phyloP scores from a whole-genome alignment of 352 stramenopile species.

The Phytopythium chamaehyphon region DNA sequence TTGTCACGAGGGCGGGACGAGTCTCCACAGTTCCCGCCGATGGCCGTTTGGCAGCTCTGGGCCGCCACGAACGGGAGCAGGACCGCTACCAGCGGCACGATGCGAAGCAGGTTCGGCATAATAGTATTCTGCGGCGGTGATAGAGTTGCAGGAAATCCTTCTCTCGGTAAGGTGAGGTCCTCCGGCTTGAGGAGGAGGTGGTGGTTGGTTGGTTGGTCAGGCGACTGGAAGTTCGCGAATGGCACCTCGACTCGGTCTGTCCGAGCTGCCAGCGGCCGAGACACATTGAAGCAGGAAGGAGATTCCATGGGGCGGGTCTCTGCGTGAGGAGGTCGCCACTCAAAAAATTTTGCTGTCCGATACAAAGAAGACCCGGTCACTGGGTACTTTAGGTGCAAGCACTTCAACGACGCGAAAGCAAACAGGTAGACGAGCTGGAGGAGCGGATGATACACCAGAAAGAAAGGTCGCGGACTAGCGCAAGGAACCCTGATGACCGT shows the following conservation, averaged over 20 bases:
- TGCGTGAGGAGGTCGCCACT: too few relatives aligned
- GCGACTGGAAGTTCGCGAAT: neutral
- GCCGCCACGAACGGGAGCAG: conserved; percentile 11
- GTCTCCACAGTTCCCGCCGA: conserved; percentile 35
- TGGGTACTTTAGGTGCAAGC: too few relatives aligned
- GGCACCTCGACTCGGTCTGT: neutral
- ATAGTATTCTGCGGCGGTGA: too few relatives aligned
- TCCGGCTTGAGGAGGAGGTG: too few relatives aligned
- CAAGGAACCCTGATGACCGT: too few relatives aligned
- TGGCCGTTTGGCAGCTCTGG: conserved; percentile 43
- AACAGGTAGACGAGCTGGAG: too few relatives aligned
- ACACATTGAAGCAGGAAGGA: neutral
- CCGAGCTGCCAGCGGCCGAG: neutral
- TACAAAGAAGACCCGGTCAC: too few relatives aligned
- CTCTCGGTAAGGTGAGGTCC: neutral
- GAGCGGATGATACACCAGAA: too few relatives aligned
- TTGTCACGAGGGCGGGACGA: conserved; percentile 20
- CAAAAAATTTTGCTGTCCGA: too few relatives aligned
- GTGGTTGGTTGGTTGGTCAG: neutral
- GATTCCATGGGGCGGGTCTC: too few relatives aligned
- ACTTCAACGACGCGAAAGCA: too few relatives aligned
- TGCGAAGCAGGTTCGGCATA: neutral
- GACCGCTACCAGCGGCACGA: neutral
- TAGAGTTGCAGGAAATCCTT: neutral
- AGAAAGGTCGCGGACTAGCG: too few relatives aligned